Percentiles rank a stretch among this genome's conserved stretches.
phyloP scores from a whole-genome alignment of 2,329 filamentous ascomycete genomes.

The Curvularia sp. region DNA sequence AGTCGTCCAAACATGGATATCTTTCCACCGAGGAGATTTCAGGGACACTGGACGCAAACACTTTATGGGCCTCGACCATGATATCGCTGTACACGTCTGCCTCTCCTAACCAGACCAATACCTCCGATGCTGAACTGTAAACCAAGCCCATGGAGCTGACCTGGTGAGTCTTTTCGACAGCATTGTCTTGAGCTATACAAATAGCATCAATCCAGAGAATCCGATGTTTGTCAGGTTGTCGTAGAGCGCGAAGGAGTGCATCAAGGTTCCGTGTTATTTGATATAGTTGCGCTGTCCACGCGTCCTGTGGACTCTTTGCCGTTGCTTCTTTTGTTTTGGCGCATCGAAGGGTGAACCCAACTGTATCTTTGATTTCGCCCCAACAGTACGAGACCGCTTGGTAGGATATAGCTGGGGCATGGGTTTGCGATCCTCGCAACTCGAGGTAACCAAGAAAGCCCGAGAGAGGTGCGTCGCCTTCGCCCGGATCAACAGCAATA shows the following conservation, averaged over 20 bases:
- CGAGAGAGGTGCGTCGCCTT: conserved; percentile 1
- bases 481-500: background rate
- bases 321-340: conserved; percentile 1
- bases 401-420: background rate
- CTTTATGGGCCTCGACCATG: background rate
- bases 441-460: conserved; percentile 1
- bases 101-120: conserved; percentile 2
- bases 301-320: background rate
- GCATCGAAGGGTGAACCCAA: background rate
- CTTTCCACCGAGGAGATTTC: background rate
- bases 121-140: background rate
- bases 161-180: background rate
- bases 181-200: conserved; percentile 1
- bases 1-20: background rate
- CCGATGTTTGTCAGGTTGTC: background rate
- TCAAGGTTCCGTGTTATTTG: conserved; percentile 1
- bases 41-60: background rate
- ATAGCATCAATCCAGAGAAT: background rate
- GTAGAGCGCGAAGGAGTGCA: background rate
- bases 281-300: conserved; percentile 1
- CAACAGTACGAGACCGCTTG: conserved; percentile 1
- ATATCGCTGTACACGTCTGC: background rate
- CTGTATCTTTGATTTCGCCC: background rate
- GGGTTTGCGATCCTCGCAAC: background rate
- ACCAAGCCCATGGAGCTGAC: background rate